These are phyloP conservation scores for Quercus suber DNA, from an alignment of 306 rosid species.

Conservation along the genomic window DNA sequence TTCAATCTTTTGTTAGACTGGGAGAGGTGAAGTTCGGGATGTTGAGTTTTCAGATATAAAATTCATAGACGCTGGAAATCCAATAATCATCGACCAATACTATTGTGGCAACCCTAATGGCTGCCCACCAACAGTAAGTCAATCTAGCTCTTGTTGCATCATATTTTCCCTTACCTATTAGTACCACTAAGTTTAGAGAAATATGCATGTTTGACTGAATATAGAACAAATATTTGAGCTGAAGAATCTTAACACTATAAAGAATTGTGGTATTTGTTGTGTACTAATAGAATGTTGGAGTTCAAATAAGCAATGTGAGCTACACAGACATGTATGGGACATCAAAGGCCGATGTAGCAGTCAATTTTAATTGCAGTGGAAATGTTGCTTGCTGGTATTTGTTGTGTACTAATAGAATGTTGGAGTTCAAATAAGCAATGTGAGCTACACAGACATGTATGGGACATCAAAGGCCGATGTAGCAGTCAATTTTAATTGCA, in stretches of 20 bases:
- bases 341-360: neutral
- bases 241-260: too few relatives aligned
- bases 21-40: neutral
- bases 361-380: conserved; percentile 9
- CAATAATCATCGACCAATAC: conserved; percentile 16
- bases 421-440: conserved; percentile 1
- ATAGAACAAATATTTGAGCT: too few relatives aligned
- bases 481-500: conserved; percentile 10
- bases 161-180: too few relatives aligned
- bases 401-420: neutral
- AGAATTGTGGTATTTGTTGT: too few relatives aligned
- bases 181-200: too few relatives aligned
- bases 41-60: neutral
- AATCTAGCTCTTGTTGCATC: neutral
- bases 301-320: neutral
- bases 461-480: conserved; percentile 7
- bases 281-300: neutral
- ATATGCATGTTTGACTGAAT: too few relatives aligned
- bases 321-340: neutral
- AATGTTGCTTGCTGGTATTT: neutral
- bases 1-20: neutral
- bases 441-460: neutral
- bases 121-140: neutral
- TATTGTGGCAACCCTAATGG: neutral
- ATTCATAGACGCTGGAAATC: conserved; percentile 4